Evolutionary conservation across 352 stramenopile species (phyloP), one percentile per base, ranked within the genome.

Genomic region (Globisporangium splendens): DNA sequence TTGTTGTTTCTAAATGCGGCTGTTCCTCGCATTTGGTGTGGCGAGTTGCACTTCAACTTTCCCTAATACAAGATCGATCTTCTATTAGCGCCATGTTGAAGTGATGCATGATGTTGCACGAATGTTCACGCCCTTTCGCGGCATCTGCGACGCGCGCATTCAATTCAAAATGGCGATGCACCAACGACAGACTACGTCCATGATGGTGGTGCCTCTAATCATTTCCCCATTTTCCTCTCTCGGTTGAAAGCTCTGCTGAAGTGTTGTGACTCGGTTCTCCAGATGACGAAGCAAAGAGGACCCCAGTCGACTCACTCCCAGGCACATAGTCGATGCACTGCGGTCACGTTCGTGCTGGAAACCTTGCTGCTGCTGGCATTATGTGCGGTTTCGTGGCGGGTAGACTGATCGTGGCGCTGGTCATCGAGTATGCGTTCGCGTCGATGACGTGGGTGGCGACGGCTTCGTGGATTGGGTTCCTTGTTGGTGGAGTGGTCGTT

Each of bases 361-460:
- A 35, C 18, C 18, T 4, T 42, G 38, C 22, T 56, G 47, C 28
- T 53, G 28, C 47, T 62, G 11, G 21, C 28, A 6, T 12, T 15
- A 1, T 8, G 48, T 89, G 71, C 56, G 82, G 73, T 38, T 94
- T 94, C 48, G 72, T 87, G 24, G 51, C 87, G 3, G 82, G 79
- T n/a, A 82, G 80, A 10, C 68, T 93, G 51, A 77, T 86, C 35
- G 69, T 85, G 3, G 66, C 75, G 1, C 70, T 73, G 1, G 61
- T 91, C n/a, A 49, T 88, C 13, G 83, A 85, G n/a, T 61, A 61
- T 3, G 66, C 75, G 15, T 88, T 88, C 53, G 51, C 39, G 66
- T 57, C 50, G 39, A 83, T 62, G 63, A 43, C 20, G 50, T 89
- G 78, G 74, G 75, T 84, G 56, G 64, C 68, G 10, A 76, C 72